phyloP scores from a whole-genome alignment of 2,329 filamentous ascomycete species.

The Aspergillus novoparasiticus region DNA sequence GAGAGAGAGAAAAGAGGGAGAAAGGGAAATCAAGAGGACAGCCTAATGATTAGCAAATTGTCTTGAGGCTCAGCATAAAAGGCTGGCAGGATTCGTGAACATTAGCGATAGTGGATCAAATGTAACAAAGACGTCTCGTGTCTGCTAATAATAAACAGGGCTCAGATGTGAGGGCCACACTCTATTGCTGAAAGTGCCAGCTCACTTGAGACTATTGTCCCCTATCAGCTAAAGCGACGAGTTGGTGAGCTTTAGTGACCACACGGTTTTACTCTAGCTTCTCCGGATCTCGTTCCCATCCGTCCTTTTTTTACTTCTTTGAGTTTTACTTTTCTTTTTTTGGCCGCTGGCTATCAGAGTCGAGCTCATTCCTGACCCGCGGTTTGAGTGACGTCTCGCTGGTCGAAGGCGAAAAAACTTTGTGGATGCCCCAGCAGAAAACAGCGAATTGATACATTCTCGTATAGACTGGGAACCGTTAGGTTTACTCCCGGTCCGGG shows the following conservation, averaged over 20 bases:
- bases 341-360: not conserved
- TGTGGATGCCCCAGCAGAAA: not conserved
- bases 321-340: not conserved
- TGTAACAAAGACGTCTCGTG: conserved; percentile 2
- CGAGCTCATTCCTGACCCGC: not conserved
- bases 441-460: not conserved
- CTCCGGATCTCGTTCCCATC: not conserved
- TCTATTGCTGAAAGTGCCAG: not conserved
- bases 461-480: conserved; percentile 4
- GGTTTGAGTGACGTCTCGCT: not conserved
- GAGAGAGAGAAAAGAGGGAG: not conserved
- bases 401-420: not conserved
- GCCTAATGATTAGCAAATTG: not conserved
- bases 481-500: not conserved
- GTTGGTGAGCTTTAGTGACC: not conserved
- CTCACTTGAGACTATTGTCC: not conserved
- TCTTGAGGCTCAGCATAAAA: conserved; percentile 4
- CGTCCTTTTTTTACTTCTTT: not conserved
- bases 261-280: not conserved
- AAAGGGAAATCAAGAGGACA: not conserved
- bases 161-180: not conserved
- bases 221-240: not conserved
- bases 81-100: not conserved
- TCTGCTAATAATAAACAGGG: conserved; percentile 5
- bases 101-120: conserved; percentile 2